Conservation (phyloP, 176 grass and related monocot genomes). For the Neostapfia colusana region DNA sequence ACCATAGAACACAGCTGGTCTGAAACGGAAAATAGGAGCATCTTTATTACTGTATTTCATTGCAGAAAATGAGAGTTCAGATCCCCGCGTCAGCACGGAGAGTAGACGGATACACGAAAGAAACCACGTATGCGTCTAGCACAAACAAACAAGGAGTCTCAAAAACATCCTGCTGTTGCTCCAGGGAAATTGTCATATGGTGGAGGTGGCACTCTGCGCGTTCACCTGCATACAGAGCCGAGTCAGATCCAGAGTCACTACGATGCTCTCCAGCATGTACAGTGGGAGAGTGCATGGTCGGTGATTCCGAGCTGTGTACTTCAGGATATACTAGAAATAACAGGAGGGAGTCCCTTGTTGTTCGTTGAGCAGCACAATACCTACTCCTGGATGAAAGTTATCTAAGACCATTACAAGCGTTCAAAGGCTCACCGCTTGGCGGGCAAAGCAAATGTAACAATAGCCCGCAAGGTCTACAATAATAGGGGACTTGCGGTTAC, state of each 20-base stretch:
- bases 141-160: conserved; percentile 12
- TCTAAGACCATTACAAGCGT: background rate
- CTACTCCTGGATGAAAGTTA: background rate
- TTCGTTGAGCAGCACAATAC: background rate
- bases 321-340: background rate
- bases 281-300: background rate
- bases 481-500: background rate
- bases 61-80: too few relatives aligned
- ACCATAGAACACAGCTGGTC: too few relatives aligned
- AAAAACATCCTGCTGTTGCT: conserved; percentile 1
- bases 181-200: background rate
- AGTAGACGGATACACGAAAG: too few relatives aligned
- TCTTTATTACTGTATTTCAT: too few relatives aligned
- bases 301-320: background rate
- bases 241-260: background rate
- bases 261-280: background rate
- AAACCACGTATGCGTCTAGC: background rate
- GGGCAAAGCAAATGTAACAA: background rate
- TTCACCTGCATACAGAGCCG: conserved; percentile 27
- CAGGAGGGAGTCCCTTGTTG: background rate
- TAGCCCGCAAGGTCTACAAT: background rate
- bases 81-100: too few relatives aligned
- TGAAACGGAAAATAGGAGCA: too few relatives aligned
- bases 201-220: background rate
- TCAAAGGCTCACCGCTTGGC: background rate